These are phyloP conservation scores for Penicillium hesseltinei DNA, from an alignment of 2,329 filamentous ascomycete genomes.

Conservation along the genomic window DNA sequence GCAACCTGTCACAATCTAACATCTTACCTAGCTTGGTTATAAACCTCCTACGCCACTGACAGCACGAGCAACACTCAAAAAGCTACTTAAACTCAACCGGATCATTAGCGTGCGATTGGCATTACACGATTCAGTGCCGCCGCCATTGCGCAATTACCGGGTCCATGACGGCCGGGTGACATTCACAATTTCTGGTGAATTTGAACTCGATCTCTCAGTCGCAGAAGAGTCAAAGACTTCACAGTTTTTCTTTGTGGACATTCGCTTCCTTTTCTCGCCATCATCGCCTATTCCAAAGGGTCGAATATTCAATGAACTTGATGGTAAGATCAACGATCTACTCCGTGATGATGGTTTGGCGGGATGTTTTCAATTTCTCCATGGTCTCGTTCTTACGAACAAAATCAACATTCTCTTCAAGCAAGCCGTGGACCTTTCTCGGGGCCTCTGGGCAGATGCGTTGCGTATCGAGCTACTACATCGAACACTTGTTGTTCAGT, in stretches of 20 bases:
- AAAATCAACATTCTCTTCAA: slow-evolving; percentile 80
- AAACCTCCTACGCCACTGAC: slow-evolving; percentile 71
- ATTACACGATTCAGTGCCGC: slow-evolving; percentile 77
- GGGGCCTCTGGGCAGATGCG: slow-evolving; percentile 72
- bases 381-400: slow-evolving; percentile 83
- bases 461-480: slow-evolving; percentile 76
- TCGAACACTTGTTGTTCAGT: slow-evolving; percentile 81
- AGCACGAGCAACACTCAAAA: slow-evolving; percentile 68
- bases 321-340: slow-evolving; percentile 68
- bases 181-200: slow-evolving; percentile 78
- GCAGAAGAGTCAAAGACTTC: slow-evolving; percentile 78
- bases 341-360: slow-evolving; percentile 68
- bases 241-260: slow-evolving; percentile 92
- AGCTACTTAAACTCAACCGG: slow-evolving; percentile 78
- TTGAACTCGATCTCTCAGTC: slow-evolving; percentile 89
- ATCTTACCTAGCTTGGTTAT: slow-evolving; percentile 63
- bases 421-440: slow-evolving; percentile 70
- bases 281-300: slow-evolving; percentile 62
- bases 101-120: slow-evolving; percentile 79
- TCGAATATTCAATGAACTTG: slow-evolving; percentile 63
- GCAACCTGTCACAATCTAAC: slow-evolving; percentile 17
- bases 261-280: slow-evolving; percentile 78
- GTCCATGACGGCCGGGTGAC: slow-evolving; percentile 86
- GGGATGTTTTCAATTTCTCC: slow-evolving; percentile 82
- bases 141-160: slow-evolving; percentile 72